Percentiles rank a stretch among this genome's conserved stretches.
phyloP scores from a whole-genome alignment of 331 rosid genomes.

The Acacia concinna region DNA sequence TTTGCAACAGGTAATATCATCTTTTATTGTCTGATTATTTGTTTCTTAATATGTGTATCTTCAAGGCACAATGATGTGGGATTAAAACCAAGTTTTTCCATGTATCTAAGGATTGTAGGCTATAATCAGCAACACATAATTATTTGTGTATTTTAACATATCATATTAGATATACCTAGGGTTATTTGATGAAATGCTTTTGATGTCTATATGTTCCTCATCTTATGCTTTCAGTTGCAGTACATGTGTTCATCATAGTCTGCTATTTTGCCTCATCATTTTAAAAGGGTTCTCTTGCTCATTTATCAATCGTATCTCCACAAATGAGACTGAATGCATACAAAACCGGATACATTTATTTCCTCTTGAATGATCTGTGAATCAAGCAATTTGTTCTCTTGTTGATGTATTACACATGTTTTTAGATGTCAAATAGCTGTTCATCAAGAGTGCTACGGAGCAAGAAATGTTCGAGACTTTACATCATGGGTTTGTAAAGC shows the following conservation, averaged over 20 bases:
- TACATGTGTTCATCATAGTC: constrained; percentile 1
- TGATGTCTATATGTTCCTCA: constrained; percentile 2
- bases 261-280: constrained; percentile 8
- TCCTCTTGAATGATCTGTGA: constrained; percentile 26
- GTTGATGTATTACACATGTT: constrained; percentile 29
- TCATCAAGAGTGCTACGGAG: constrained; percentile 99
- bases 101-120: constrained; percentile 5
- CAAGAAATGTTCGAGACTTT: constrained; percentile 83
- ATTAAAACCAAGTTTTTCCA: constrained; percentile 21
- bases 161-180: not conserved
- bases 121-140: not conserved
- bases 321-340: constrained; percentile 10
- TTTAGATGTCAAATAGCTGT: constrained; percentile 97
- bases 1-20: constrained; percentile 76
- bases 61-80: constrained; percentile 17
- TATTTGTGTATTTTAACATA: constrained; percentile 20
- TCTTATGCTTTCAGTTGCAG: constrained; percentile 6
- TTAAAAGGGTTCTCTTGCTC: constrained; percentile 9
- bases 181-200: not conserved
- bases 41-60: not conserved
- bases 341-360: not conserved
- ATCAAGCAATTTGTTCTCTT: constrained; percentile 16
- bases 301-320: not conserved
- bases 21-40: constrained; percentile 9
- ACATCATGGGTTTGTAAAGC: constrained; percentile 99